A percentile compares a stretch with the other conserved stretches of the same genome.
phyloP scores from a whole-genome alignment of 1,139 yeast genomes.

The Zhuliangozyma parablackwelliae region DNA sequence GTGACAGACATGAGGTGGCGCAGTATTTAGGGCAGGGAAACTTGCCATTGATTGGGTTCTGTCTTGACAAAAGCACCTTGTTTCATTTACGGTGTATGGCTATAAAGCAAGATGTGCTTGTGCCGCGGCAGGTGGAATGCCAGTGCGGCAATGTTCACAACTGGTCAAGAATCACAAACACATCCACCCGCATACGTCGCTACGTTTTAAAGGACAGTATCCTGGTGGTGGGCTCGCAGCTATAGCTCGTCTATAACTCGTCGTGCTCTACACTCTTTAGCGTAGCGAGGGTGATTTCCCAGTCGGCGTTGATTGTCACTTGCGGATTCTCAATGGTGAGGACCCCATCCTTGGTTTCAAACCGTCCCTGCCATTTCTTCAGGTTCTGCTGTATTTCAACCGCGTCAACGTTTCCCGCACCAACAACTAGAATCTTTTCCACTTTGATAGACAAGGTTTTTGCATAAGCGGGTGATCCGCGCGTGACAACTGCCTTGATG shows the following conservation, averaged over 20 bases:
- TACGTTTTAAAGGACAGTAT: constrained; percentile 11
- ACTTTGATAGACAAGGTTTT: constrained; percentile 30
- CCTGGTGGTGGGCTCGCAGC: background rate
- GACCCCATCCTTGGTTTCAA: too few species aligned
- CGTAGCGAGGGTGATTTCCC: constrained; percentile 31
- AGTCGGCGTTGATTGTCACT: constrained; percentile 36
- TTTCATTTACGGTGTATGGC: constrained; percentile 47
- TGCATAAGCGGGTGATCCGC: constrained; percentile 1
- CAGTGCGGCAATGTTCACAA: constrained; percentile 27
- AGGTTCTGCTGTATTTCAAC: background rate
- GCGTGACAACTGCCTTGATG: constrained; percentile 6
- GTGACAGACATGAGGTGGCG: constrained; percentile 3
- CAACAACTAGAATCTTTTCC: constrained; percentile 52
- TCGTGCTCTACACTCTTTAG: constrained; percentile 17
- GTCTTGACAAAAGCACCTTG: constrained; percentile 33
- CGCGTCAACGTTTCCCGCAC: background rate
- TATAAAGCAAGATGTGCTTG: constrained; percentile 13
- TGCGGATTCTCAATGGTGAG: background rate
- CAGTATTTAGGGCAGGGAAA: constrained; percentile 7
- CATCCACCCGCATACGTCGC: constrained; percentile 27
- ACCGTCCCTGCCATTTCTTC: too few species aligned
- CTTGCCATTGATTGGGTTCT: constrained; percentile 27
- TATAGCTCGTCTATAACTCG: constrained; percentile 15
- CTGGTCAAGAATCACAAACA: constrained; percentile 40
- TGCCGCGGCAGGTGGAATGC: constrained; percentile 42